Percentiles rank a stretch among this genome's conserved stretches.
Conservation (phyloP, 2,329 filamentous ascomycete genomes). For the Curvularia spicifera region DNA sequence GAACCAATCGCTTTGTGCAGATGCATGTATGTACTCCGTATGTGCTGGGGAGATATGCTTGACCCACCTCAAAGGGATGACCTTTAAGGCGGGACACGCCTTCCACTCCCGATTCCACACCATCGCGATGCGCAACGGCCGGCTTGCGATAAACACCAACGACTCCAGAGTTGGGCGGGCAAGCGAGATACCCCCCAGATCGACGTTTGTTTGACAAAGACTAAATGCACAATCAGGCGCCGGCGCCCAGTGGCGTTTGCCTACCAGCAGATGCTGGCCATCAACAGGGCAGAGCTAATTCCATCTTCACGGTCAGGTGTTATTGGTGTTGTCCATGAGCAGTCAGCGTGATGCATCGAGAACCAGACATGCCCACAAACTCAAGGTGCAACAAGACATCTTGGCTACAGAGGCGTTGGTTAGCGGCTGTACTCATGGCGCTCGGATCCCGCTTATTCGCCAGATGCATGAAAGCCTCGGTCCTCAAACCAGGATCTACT, state of each 20-base stretch:
- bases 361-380: slow-evolving; percentile 16
- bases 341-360: slow-evolving; percentile 31
- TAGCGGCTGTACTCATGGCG: slow-evolving; percentile 24
- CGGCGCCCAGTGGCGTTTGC: slow-evolving; percentile 22
- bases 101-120: slow-evolving; percentile 17
- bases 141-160: slow-evolving; percentile 9
- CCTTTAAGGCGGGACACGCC: slow-evolving; percentile 22
- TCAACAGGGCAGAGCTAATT: slow-evolving; percentile 23
- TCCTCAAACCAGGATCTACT: slow-evolving; percentile 21
- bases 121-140: slow-evolving; percentile 21
- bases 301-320: slow-evolving; percentile 27
- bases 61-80: slow-evolving; percentile 22
- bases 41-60: slow-evolving; percentile 11
- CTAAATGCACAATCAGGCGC: slow-evolving; percentile 13
- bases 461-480: slow-evolving; percentile 31
- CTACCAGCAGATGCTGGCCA: slow-evolving; percentile 11
- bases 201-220: slow-evolving; percentile 13
- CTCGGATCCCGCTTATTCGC: slow-evolving; percentile 34
- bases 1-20: slow-evolving; percentile 31
- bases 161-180: neutral
- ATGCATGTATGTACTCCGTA: slow-evolving; percentile 22
- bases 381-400: slow-evolving; percentile 14
- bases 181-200: slow-evolving; percentile 6
- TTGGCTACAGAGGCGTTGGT: slow-evolving; percentile 22
- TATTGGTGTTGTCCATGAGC: slow-evolving; percentile 14